Evolutionary conservation across 2,329 filamentous ascomycete species (phyloP).

Genomic region (Fusarium phyllophilum): DNA sequence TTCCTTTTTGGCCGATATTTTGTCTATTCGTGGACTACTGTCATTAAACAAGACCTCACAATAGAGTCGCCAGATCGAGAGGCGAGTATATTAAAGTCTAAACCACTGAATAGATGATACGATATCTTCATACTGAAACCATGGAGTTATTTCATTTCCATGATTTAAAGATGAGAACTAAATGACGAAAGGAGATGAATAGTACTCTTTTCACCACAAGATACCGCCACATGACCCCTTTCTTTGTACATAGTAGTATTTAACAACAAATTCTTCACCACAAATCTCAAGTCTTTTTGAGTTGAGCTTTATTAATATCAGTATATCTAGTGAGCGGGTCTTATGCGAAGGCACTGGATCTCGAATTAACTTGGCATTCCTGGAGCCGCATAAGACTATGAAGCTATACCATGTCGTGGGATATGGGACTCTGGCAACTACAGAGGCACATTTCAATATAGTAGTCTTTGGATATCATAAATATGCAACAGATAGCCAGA

Average conservation of each 20-base stretch:
- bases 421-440: too few species aligned
- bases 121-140: too few species aligned
- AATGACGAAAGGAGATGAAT: neutral
- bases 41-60: neutral
- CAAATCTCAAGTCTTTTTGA: fast-evolving
- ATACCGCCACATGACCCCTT: too few species aligned
- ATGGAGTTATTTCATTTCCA: too few species aligned
- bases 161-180: too few species aligned
- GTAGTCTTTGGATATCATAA: neutral
- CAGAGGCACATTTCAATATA: too few species aligned
- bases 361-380: neutral
- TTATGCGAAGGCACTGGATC: neutral
- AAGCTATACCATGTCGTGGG: too few species aligned
- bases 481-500: neutral
- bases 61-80: neutral
- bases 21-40: too few species aligned
- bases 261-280: too few species aligned
- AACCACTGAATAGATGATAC: neutral
- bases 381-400: neutral
- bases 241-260: too few species aligned
- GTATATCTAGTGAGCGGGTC: neutral
- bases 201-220: neutral
- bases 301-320: neutral
- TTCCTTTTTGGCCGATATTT: neutral
- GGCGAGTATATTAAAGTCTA: fast-evolving